Evolutionary conservation across 2,329 filamentous ascomycete species (phyloP).

Genomic region (Thielaviopsis ethacetica): DNA sequence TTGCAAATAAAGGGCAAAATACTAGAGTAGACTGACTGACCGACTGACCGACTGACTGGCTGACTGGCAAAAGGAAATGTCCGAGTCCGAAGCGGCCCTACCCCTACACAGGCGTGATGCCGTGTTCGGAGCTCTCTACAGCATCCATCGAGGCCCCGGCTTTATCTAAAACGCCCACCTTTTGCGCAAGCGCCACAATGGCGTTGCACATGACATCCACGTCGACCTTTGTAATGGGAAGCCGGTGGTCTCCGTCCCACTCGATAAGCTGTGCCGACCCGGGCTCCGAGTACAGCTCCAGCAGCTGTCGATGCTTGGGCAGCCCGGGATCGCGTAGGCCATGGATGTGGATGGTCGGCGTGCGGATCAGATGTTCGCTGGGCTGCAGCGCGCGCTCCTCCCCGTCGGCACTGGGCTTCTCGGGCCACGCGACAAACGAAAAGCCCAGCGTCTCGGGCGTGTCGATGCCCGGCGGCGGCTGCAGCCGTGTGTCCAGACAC

Average conservation of each 20-base stretch:
- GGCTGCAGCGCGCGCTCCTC: slow-evolving; percentile 19
- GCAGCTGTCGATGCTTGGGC: slow-evolving; percentile 37
- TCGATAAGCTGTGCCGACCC: slow-evolving; percentile 42
- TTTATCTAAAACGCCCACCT: slow-evolving; percentile 1
- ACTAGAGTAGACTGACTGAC: too few species aligned
- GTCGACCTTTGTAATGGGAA: slow-evolving; percentile 52
- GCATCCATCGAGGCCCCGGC: not conserved
- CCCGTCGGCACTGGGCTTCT: slow-evolving; percentile 9
- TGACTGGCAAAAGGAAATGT: not conserved
- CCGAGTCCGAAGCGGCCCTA: not conserved
- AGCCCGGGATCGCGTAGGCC: slow-evolving; percentile 44
- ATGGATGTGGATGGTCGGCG: slow-evolving; percentile 54
- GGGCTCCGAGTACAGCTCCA: slow-evolving; percentile 41
- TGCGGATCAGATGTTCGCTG: slow-evolving; percentile 29
- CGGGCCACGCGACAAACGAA: slow-evolving; percentile 27
- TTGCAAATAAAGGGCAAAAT: too few species aligned
- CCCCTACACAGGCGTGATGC: too few species aligned
- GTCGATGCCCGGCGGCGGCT: slow-evolving; percentile 14
- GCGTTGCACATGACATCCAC: slow-evolving; percentile 39
- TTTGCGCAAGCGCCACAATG: slow-evolving; percentile 32
- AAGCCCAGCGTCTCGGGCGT: slow-evolving; percentile 18
- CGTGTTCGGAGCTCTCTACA: not conserved
- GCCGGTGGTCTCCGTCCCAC: slow-evolving; percentile 57
- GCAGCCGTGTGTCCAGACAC: slow-evolving; percentile 26
- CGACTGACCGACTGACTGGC: too few species aligned